Base-by-base conservation (phyloP, 306 rosid genomes). In the Quercus mongolica region DNA sequence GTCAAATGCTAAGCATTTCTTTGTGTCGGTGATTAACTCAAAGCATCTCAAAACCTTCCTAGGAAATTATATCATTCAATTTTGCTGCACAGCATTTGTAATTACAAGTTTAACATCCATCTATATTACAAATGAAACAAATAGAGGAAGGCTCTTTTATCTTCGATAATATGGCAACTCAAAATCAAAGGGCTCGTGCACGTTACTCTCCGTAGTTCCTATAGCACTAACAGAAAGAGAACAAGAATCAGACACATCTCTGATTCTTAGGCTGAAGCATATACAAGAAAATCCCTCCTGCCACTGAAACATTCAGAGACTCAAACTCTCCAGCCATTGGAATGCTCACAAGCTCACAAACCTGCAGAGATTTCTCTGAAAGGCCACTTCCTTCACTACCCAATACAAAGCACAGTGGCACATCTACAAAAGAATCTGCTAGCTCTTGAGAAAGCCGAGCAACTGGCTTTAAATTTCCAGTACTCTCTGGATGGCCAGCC, bases 241-340 rank as follows among this genome's bases (percentile, higher is more conserved):
- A 49, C 0, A 69, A 33, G 51, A 35, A 13, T 46, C 56, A 82
- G 46, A 46, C 28, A 25, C 46, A 33, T 28, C 4, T 79, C 35
- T n/a, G 54, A 72, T 21, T 82, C 49, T 77, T 75, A 30, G 88
- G 79, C 77, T 81, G 92, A 55, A 94, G 90, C 92, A 89, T 89
- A 81, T 91, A 90, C 89, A 94, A 77, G 92, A 94, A 89, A 86
- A 94, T 94, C 72, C 99, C 97, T 79, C 99, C 99, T 1, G 99
- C 99, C 84, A 94, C 99, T 31, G 99, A 87, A 81, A 94, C 99
- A 85, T 94, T 94, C 77, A 94, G 97, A 9, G 97, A 94, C 81
- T 94, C 99, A 56, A 90, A 92, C 49, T 89, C 88, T 56, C 97
- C 95, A 0, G 94, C 86, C 99, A 94, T 92, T 59, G 95, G 90